Evolutionary conservation across 306 rosid genomes (phyloP).

Genomic region (Citrullus amarus): DNA sequence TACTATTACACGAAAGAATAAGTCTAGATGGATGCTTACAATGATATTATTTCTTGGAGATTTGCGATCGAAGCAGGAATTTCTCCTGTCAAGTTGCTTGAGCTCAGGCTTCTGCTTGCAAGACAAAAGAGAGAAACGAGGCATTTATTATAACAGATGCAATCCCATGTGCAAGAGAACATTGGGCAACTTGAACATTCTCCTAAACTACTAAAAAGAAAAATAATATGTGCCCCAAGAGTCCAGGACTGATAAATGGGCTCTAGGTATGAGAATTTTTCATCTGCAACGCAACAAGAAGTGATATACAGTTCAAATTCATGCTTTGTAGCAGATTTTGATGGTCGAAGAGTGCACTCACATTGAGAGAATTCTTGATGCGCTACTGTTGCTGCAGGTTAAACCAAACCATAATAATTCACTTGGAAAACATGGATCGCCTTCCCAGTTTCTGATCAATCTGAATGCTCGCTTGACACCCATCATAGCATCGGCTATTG

Average conservation of each 20-base stretch:
- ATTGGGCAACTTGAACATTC: neutral
- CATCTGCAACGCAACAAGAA: neutral
- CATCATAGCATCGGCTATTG: conserved; percentile 15
- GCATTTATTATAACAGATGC: neutral
- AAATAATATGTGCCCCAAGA: neutral
- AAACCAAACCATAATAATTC: conserved; percentile 19
- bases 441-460: conserved; percentile 26
- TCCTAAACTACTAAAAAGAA: neutral
- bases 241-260: neutral
- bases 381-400: conserved; percentile 5
- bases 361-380: conserved; percentile 25
- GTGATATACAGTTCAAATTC: neutral
- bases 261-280: neutral
- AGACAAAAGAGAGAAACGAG: neutral
- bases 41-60: conserved; percentile 20
- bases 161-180: neutral
- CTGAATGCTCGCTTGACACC: conserved; percentile 12
- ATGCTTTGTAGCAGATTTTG: neutral
- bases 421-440: conserved; percentile 26
- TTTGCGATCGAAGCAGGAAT: conserved; percentile 21
- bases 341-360: conserved; percentile 18
- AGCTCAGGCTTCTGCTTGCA: conserved; percentile 34
- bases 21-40: conserved; percentile 28
- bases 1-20: neutral
- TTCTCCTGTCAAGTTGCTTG: conserved; percentile 36